Conservation (phyloP, 2,329 filamentous ascomycete genomes). For the Rachicladosporium sp. region DNA sequence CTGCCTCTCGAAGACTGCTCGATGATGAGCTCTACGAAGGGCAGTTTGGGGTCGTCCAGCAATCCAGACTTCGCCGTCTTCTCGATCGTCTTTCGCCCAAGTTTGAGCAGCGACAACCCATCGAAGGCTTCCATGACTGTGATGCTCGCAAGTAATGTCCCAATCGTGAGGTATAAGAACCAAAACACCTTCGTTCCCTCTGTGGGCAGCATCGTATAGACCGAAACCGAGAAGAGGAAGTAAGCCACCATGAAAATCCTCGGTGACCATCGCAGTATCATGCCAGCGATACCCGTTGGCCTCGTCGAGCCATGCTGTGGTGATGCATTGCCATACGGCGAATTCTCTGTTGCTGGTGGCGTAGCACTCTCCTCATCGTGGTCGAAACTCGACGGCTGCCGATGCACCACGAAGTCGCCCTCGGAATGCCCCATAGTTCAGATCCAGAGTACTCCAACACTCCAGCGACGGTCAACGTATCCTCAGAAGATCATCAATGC, state of each 20-base stretch:
- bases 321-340: too few species aligned
- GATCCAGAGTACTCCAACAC: too few species aligned
- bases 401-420: too few species aligned
- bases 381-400: too few species aligned
- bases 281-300: too few species aligned
- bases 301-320: too few species aligned
- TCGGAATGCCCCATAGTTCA: too few species aligned
- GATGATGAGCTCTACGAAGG: constrained; percentile 10
- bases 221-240: constrained; percentile 12
- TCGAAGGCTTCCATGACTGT: constrained; percentile 12
- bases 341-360: too few species aligned
- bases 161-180: constrained; percentile 13
- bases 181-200: constrained; percentile 11
- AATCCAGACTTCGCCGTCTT: constrained; percentile 4
- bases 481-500: too few species aligned
- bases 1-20: constrained; percentile 1
- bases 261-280: constrained; percentile 8
- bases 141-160: constrained; percentile 8
- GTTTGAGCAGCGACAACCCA: constrained; percentile 9
- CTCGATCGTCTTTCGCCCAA: constrained; percentile 9
- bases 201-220: constrained; percentile 9
- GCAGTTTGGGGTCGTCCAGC: constrained; percentile 7
- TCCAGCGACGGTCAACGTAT: too few species aligned
- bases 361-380: too few species aligned
- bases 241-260: constrained; percentile 10